These are phyloP conservation scores for Backusella westeae DNA, from an alignment of 192 early-diverging fungal species.

Conservation along the genomic window DNA sequence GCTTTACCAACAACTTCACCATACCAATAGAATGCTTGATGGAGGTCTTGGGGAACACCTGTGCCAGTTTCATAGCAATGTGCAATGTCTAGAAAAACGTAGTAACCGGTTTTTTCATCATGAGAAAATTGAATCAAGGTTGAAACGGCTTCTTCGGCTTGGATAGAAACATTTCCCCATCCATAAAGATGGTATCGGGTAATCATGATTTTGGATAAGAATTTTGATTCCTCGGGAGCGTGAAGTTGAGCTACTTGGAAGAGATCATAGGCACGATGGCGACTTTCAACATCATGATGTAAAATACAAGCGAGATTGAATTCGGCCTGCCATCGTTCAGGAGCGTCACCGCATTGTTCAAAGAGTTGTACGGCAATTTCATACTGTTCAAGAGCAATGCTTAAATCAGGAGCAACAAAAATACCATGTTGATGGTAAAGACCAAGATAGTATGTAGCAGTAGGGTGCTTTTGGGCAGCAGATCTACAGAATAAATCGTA, in stretches of 20 bases:
- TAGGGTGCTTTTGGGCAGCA: conserved; percentile 15
- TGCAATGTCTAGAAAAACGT: conserved; percentile 27
- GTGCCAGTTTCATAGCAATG: conserved; percentile 34
- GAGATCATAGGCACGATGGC: conserved; percentile 15
- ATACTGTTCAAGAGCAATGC: conserved; percentile 25
- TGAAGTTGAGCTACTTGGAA: conserved; percentile 20
- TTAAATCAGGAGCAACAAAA: conserved; percentile 32
- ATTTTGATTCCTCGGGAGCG: conserved; percentile 10
- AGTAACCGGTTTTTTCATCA: conserved; percentile 12
- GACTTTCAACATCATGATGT: conserved; percentile 22
- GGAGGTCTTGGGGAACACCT: conserved; percentile 23
- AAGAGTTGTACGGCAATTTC: conserved; percentile 16
- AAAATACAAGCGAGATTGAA: conserved; percentile 30
- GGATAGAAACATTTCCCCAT: conserved; percentile 27
- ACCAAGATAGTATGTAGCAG: conserved; percentile 19
- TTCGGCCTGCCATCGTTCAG: conserved; percentile 27
- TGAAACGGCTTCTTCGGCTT: conserved; percentile 18
- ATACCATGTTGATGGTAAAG: conserved; percentile 28
- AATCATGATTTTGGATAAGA: conserved; percentile 20
- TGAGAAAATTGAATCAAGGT: conserved; percentile 19
- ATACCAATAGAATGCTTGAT: conserved; percentile 34
- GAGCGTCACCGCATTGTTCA: neutral
- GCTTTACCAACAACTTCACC: conserved; percentile 4
- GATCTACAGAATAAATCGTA: conserved; percentile 29
- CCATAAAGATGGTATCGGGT: conserved; percentile 34